phyloP scores from a whole-genome alignment of 1,139 yeast genomes.

The Suhomyces panamericanus region DNA sequence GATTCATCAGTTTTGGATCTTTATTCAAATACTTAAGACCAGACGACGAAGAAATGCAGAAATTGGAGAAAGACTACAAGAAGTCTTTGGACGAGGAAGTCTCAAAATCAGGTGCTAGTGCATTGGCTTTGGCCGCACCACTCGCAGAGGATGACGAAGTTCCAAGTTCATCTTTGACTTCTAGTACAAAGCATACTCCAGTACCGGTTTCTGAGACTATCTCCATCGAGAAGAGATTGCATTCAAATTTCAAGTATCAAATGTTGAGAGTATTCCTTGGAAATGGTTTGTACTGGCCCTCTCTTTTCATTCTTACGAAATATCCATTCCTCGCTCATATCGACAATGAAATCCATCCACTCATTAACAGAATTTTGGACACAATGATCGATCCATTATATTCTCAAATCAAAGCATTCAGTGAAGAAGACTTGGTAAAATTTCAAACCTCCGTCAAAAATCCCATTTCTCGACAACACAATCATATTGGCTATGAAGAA shows the following conservation, averaged over 20 bases:
- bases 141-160: constrained; percentile 63
- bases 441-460: constrained; percentile 26
- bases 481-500: constrained; percentile 34
- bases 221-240: constrained; percentile 20
- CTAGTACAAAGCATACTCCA: constrained; percentile 1
- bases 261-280: constrained; percentile 57
- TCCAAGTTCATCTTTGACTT: constrained; percentile 6
- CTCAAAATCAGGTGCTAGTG: constrained; percentile 68
- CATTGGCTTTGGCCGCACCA: constrained; percentile 87
- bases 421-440: constrained; percentile 20
- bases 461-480: constrained; percentile 34
- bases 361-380: constrained; percentile 53
- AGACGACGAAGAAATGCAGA: constrained; percentile 37
- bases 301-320: constrained; percentile 57
- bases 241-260: constrained; percentile 31
- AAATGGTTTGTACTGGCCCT: constrained; percentile 65
- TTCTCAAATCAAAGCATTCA: constrained; percentile 19
- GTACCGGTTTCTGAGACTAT: constrained; percentile 9
- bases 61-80: constrained; percentile 48
- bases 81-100: constrained; percentile 61
- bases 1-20: constrained; percentile 64
- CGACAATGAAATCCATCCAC: constrained; percentile 51
- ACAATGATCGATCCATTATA: constrained; percentile 55
- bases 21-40: constrained; percentile 61
- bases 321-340: constrained; percentile 65